Conservation (phyloP, 2,329 filamentous ascomycete species). For the Herpotrichia juniperi region DNA sequence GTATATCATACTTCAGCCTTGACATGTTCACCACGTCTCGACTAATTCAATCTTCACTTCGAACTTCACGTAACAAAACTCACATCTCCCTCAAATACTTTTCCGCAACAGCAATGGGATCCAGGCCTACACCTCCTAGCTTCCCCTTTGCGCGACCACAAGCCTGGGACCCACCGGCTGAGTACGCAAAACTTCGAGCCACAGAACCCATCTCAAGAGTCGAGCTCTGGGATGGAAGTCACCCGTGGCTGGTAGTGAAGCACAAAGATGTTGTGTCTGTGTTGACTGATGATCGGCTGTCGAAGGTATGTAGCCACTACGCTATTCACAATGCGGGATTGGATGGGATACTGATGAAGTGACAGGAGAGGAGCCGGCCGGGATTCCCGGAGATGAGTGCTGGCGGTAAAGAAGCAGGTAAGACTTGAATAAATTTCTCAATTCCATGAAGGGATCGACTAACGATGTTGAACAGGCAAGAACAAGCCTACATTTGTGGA, state of each 20-base stretch:
- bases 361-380: constrained; percentile 33
- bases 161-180: constrained; percentile 50
- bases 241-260: constrained; percentile 57
- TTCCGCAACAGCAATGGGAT: neutral
- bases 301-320: constrained; percentile 44
- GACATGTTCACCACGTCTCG: neutral
- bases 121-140: constrained; percentile 50
- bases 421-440: too few species aligned
- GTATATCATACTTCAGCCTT: neutral
- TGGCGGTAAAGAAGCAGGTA: constrained; percentile 56
- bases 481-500: constrained; percentile 59
- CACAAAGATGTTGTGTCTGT: constrained; percentile 55
- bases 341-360: neutral
- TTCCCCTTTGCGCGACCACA: constrained; percentile 51
- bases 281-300: constrained; percentile 53
- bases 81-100: constrained; percentile 3
- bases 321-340: too few species aligned
- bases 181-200: constrained; percentile 53
- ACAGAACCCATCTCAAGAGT: constrained; percentile 53
- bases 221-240: constrained; percentile 54
- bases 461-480: too few species aligned
- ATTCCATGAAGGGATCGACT: too few species aligned
- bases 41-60: neutral
- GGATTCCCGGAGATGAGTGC: constrained; percentile 57
- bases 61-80: neutral